A percentile compares a stretch with the other conserved stretches of the same genome.
phyloP scores from a whole-genome alignment of 495 filamentous ascomycete species.

The Tuber borchii region DNA sequence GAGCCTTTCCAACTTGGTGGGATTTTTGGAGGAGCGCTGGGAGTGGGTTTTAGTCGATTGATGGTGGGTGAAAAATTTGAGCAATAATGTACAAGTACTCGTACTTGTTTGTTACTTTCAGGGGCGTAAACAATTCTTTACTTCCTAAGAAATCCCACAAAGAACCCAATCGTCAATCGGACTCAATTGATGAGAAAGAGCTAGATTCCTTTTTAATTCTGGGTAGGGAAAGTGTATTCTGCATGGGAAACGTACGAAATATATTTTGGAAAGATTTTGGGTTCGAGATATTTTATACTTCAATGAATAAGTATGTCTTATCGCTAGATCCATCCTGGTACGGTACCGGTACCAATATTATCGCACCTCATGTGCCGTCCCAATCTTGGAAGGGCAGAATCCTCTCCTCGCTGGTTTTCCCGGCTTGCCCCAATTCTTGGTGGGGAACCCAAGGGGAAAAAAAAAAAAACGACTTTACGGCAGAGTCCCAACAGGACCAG shows the following conservation, averaged over 20 bases:
- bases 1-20: not conserved
- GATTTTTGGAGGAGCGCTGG: not conserved
- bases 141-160: not conserved
- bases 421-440: not conserved
- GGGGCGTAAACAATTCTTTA: not conserved
- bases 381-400: not conserved
- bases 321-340: not conserved
- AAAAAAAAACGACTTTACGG: not conserved
- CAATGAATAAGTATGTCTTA: not conserved
- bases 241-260: not conserved
- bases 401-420: not conserved
- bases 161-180: not conserved
- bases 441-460: not conserved
- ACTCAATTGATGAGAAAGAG: not conserved
- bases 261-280: not conserved
- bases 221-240: not conserved
- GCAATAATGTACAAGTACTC: no score
- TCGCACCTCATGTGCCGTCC: not conserved
- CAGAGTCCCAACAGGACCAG: constrained; percentile 5
- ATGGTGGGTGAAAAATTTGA: not conserved
- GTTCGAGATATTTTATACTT: not conserved
- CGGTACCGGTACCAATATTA: not conserved
- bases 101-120: not conserved
- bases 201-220: not conserved
- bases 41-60: not conserved